Percentiles rank a stretch among this genome's conserved stretches.
phyloP scores from a whole-genome alignment of 805 yeast genomes.

The Wickerhamiella azymoides region DNA sequence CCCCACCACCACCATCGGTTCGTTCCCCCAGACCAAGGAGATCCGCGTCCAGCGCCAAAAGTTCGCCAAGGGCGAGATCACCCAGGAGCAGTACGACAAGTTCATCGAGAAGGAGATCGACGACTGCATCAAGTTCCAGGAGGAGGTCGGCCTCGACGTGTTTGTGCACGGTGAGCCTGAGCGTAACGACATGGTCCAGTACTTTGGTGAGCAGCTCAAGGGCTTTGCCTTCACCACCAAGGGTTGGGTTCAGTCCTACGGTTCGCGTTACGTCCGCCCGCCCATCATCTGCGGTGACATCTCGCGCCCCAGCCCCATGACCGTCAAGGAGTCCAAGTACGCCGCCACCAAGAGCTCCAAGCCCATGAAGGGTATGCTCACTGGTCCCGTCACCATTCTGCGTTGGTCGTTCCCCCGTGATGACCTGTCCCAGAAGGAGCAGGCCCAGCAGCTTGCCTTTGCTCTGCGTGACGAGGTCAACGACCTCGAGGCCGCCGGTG shows the following conservation, averaged over 20 bases:
- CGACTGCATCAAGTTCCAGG: constrained; percentile 96
- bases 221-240: constrained; percentile 97
- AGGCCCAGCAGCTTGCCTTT: constrained; percentile 91
- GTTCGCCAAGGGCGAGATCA: constrained; percentile 89
- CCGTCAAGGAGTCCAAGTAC: constrained; percentile 97
- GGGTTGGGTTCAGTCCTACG: constrained; percentile 99
- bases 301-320: constrained; percentile 96
- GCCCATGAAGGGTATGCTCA: constrained; percentile 99
- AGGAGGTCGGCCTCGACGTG: constrained; percentile 95
- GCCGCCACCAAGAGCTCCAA: constrained; percentile 92
- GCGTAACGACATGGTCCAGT: constrained; percentile 99
- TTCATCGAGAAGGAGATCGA: constrained; percentile 96
- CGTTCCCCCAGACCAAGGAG: constrained; percentile 99
- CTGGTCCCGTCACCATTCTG: constrained; percentile 98
- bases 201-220: constrained; percentile 96
- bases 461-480: constrained; percentile 97
- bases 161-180: constrained; percentile 99
- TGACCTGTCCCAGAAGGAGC: constrained; percentile 83
- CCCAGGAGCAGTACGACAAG: constrained; percentile 89
- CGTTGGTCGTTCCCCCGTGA: constrained; percentile 99
- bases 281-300: constrained; percentile 98
- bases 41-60: constrained; percentile 98
- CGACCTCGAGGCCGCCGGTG: constrained; percentile 97
- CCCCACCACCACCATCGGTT: constrained; percentile 99
- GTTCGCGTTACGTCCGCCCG: constrained; percentile 99